Percentiles rank a stretch among this genome's conserved stretches.
Conservation (phyloP, 345 rosid genomes). For the Sisymbrium altissimum region DNA sequence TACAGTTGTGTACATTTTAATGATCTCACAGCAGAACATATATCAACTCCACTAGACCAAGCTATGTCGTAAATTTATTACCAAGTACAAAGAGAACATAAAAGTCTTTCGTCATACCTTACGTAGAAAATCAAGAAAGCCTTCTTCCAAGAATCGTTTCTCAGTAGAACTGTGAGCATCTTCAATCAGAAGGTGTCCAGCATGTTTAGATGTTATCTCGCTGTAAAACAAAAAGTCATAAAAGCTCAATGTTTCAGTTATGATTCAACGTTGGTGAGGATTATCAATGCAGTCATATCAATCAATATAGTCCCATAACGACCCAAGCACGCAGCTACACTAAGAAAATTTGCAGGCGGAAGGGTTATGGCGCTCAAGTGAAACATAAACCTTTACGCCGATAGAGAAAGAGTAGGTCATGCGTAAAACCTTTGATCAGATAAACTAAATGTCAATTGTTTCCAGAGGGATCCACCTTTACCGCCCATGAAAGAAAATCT, state of each 20-base stretch:
- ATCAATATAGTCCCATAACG: not conserved
- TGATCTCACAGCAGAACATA: not conserved
- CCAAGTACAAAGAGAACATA: not conserved
- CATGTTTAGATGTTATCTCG: conserved; percentile 35
- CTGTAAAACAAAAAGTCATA: conserved; percentile 29
- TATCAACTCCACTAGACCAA: conserved; percentile 6
- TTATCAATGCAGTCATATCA: not conserved
- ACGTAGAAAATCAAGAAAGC: conserved; percentile 65
- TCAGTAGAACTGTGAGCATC: conserved; percentile 50
- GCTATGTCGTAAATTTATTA: not conserved
- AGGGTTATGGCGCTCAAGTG: conserved; percentile 14
- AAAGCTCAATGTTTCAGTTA: not conserved
- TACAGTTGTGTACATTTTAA: not conserved
- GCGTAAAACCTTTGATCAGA: conserved; percentile 62
- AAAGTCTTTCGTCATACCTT: conserved; percentile 49
- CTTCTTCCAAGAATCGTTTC: conserved; percentile 56
- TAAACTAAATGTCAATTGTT: conserved; percentile 79
- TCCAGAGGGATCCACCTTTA: conserved; percentile 95
- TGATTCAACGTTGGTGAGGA: not conserved
- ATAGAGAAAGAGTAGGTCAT: conserved; percentile 33
- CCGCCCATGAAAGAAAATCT: conserved; percentile 95
- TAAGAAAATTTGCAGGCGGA: conserved; percentile 9
- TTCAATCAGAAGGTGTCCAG: conserved; percentile 61
- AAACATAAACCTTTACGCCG: conserved; percentile 25
- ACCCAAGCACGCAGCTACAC: conserved; percentile 1